Evolutionary conservation across 805 yeast genomes (phyloP).

Genomic region (Candida yuanshanica): DNA sequence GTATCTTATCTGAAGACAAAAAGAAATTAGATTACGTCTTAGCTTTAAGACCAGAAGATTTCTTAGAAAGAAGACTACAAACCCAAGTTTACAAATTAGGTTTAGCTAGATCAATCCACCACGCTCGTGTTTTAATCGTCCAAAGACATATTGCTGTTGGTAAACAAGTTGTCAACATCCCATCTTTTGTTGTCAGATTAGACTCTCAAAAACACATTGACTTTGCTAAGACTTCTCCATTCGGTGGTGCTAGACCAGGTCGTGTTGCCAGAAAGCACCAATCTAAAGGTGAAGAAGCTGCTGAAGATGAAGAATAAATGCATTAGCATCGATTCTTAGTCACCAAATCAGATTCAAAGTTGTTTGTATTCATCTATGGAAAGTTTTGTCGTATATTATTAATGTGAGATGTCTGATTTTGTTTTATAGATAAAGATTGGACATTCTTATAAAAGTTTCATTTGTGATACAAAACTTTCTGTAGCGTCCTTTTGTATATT

Average conservation of each 20-base stretch:
- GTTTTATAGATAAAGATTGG: slow-evolving; percentile 3
- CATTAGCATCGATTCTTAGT: slow-evolving; percentile 12
- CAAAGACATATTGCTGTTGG: slow-evolving; percentile 99
- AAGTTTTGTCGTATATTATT: background rate
- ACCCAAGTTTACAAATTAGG: slow-evolving; percentile 99
- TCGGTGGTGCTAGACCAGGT: slow-evolving; percentile 99
- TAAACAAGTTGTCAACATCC: slow-evolving; percentile 97
- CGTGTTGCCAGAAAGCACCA: slow-evolving; percentile 88
- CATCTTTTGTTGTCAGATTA: slow-evolving; percentile 99
- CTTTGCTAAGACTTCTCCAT: slow-evolving; percentile 98
- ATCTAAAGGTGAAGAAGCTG: slow-evolving; percentile 51
- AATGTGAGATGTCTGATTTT: slow-evolving; percentile 1
- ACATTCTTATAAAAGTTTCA: background rate
- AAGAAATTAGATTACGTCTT: slow-evolving; percentile 99
- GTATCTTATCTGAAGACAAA: slow-evolving; percentile 98
- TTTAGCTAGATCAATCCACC: slow-evolving; percentile 98
- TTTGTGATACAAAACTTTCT: slow-evolving; percentile 1
- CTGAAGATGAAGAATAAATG: slow-evolving; percentile 70
- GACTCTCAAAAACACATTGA: slow-evolving; percentile 99
- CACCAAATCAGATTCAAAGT: background rate
- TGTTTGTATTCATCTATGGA: slow-evolving; percentile 1
- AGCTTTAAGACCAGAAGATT: slow-evolving; percentile 97
- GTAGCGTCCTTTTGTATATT: slow-evolving; percentile 2
- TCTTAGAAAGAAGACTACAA: slow-evolving; percentile 99
- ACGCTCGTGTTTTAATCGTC: slow-evolving; percentile 97